Percentiles rank a stretch among this genome's conserved stretches.
These are phyloP conservation scores for Polygonum aviculare DNA, from an alignment of 148 eudicot genomes.

Conservation along the genomic window DNA sequence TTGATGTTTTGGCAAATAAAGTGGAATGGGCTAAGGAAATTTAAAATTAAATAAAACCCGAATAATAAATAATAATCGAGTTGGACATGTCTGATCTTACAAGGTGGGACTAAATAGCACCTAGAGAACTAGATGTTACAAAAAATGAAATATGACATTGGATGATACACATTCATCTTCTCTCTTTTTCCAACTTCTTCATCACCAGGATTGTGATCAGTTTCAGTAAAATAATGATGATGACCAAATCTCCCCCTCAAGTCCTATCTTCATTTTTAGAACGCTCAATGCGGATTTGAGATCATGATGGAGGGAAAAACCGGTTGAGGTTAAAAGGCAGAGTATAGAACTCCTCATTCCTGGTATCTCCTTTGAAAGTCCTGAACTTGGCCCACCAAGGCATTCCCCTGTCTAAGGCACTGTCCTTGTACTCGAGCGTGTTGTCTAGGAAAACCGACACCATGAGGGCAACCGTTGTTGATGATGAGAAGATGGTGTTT, in stretches of 20 bases:
- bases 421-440: slow-evolving; percentile 86
- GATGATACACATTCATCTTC: not conserved
- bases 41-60: not conserved
- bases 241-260: not conserved
- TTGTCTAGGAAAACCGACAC: slow-evolving; percentile 87
- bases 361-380: slow-evolving; percentile 83
- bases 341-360: slow-evolving; percentile 94
- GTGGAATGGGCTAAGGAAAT: not conserved
- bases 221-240: not conserved
- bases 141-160: not conserved
- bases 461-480: slow-evolving; percentile 82
- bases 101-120: not conserved
- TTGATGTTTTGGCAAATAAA: not conserved
- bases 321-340: slow-evolving; percentile 94
- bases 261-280: not conserved
- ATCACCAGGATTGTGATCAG: slow-evolving; percentile 28
- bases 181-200: slow-evolving; percentile 7
- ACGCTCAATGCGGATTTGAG: not conserved
- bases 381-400: slow-evolving; percentile 99
- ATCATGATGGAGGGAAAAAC: slow-evolving; percentile 89
- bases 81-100: not conserved
- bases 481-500: slow-evolving; percentile 79
- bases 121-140: slow-evolving; percentile 7
- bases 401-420: slow-evolving; percentile 89
- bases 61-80: not conserved